Conservation (phyloP, 257 asterid species). For the Vinca minor region DNA sequence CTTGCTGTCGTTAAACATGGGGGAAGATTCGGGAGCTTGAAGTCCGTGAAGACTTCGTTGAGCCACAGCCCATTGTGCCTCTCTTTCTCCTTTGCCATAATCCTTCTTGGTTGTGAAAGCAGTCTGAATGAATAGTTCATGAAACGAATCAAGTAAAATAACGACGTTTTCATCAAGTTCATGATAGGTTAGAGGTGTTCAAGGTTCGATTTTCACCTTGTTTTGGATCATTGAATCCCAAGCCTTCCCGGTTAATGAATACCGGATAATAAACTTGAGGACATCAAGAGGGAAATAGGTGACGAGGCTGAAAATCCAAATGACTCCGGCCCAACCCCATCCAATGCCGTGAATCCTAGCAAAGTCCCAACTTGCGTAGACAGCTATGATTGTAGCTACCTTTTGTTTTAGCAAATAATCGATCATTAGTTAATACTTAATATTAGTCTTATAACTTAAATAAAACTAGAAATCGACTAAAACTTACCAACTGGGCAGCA, state of each 20-base stretch:
- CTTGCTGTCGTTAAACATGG: constrained; percentile 32
- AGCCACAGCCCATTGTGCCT: constrained; percentile 80
- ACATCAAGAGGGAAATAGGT: constrained; percentile 78
- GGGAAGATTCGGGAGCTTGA: constrained; percentile 23
- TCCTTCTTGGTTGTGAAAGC: constrained; percentile 86
- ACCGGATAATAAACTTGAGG: constrained; percentile 63
- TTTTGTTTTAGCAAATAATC: constrained; percentile 5
- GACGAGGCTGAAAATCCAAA: constrained; percentile 61
- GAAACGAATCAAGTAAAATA: not conserved
- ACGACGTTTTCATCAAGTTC: not conserved
- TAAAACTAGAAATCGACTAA: not conserved
- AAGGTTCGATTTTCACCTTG: constrained; percentile 32
- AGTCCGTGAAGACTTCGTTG: constrained; percentile 81
- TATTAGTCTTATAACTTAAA: not conserved
- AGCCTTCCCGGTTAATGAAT: constrained; percentile 57
- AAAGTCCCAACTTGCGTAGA: constrained; percentile 62
- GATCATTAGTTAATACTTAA: not conserved
- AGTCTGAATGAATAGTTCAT: constrained; percentile 25
- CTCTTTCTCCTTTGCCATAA: constrained; percentile 70
- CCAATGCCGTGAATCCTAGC: constrained; percentile 75
- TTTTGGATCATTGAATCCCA: constrained; percentile 76
- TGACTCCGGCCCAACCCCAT: constrained; percentile 85
- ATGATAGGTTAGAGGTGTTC: not conserved
- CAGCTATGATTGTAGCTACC: constrained; percentile 65
- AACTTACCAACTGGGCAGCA: constrained; percentile 58